phyloP scores from a whole-genome alignment of 768 basidiomycete genomes.

The Podaxis sp. region DNA sequence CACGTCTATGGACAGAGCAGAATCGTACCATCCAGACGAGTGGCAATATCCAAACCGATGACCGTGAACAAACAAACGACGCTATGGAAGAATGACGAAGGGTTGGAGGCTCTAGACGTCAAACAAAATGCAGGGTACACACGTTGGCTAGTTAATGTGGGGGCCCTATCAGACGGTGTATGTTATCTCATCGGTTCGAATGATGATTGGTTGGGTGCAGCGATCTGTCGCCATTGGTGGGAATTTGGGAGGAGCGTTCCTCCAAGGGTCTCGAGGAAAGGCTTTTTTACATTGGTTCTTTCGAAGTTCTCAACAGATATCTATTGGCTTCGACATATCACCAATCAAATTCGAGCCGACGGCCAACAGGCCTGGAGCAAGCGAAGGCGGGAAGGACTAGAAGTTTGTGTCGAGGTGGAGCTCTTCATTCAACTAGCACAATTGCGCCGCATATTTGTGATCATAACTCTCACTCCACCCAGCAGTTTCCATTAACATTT shows the following conservation, averaged over 20 bases:
- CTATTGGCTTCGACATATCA: background rate
- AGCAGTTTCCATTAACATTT: background rate
- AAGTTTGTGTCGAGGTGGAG: background rate
- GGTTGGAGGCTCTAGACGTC: background rate
- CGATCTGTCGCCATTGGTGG: background rate
- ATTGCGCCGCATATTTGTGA: background rate
- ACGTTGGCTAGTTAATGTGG: background rate
- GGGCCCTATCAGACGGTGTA: background rate
- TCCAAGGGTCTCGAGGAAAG: background rate
- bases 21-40: conserved; percentile 5
- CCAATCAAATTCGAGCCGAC: background rate
- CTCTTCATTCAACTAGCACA: background rate
- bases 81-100: conserved; percentile 13
- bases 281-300: background rate
- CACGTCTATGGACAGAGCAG: conserved; percentile 47
- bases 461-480: conserved; percentile 7
- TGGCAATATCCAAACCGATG: conserved; percentile 7
- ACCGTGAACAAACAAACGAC: background rate
- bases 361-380: background rate
- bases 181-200: background rate
- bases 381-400: no score
- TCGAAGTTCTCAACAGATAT: no score
- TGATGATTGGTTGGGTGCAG: background rate
- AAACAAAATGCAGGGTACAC: background rate
- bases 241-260: background rate